A percentile compares a stretch with the other conserved stretches of the same genome.
phyloP scores from a whole-genome alignment of 345 rosid genomes.

The Schrenkiella parvula region DNA sequence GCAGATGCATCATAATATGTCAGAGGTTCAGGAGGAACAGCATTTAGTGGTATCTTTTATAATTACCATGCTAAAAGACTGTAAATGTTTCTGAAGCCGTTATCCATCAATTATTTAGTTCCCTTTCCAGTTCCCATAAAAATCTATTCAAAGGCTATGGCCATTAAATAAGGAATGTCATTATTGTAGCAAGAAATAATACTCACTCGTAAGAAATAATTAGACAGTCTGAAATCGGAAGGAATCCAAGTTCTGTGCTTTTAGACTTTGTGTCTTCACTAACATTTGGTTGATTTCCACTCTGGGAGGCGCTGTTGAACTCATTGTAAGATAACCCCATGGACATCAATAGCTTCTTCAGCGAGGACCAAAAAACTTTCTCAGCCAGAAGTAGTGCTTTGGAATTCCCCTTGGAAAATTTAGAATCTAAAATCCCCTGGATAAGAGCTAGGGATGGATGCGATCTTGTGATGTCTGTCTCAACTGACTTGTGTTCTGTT shows the following conservation, averaged over 20 bases:
- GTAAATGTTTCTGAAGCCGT: not conserved
- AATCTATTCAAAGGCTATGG: not conserved
- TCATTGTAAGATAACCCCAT: conserved; percentile 48
- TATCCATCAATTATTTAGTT: not conserved
- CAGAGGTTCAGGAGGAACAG: not conserved
- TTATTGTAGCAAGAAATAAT: not conserved
- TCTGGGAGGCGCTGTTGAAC: conserved; percentile 24
- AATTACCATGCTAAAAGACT: conserved; percentile 4
- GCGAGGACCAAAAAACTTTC: conserved; percentile 45
- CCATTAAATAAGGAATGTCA: not conserved
- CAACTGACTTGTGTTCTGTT: conserved; percentile 34
- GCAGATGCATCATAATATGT: conserved; percentile 1
- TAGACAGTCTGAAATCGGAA: conserved; percentile 46
- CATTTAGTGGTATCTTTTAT: not conserved
- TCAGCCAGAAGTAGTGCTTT: conserved; percentile 53
- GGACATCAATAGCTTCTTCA: conserved; percentile 45
- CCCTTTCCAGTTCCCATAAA: not conserved
- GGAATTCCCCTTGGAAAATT: conserved; percentile 20
- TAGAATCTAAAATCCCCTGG: conserved; percentile 44
- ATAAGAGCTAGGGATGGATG: conserved; percentile 51
- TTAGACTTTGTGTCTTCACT: conserved; percentile 6
- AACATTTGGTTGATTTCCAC: conserved; percentile 32
- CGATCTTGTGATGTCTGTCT: conserved; percentile 36
- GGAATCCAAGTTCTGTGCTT: conserved; percentile 23
- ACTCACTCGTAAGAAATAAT: conserved; percentile 55